phyloP scores from a whole-genome alignment of 805 yeast genomes.

The Kluyveromyces starmeri region DNA sequence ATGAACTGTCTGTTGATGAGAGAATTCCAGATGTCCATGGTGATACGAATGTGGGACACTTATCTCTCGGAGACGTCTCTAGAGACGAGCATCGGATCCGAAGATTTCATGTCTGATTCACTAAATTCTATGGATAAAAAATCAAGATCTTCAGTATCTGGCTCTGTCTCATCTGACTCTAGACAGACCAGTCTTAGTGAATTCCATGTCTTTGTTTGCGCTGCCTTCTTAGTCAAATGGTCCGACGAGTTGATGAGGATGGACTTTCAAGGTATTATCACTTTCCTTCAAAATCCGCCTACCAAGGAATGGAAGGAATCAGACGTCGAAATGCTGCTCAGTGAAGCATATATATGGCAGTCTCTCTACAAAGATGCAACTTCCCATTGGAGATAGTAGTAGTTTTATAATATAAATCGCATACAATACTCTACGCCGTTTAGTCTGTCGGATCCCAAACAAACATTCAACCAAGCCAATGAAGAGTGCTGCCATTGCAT shows the following conservation, averaged over 20 bases:
- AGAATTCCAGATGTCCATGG: constrained; percentile 68
- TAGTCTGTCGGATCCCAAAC: too few relatives aligned
- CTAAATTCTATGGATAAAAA: constrained; percentile 11
- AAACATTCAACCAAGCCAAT: too few relatives aligned
- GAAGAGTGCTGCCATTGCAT: too few relatives aligned
- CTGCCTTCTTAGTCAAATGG: constrained; percentile 89
- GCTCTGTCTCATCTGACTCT: constrained; percentile 4
- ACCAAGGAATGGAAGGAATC: constrained; percentile 78
- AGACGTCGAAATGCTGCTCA: constrained; percentile 82
- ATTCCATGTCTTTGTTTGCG: constrained; percentile 95
- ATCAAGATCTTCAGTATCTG: neutral
- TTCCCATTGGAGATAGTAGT: constrained; percentile 65
- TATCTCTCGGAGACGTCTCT: constrained; percentile 64
- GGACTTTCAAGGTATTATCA: constrained; percentile 93
- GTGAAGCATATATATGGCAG: constrained; percentile 98
- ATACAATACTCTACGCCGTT: too few relatives aligned
- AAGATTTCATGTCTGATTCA: constrained; percentile 1
- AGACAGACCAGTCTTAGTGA: constrained; percentile 45
- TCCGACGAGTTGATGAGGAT: constrained; percentile 63
- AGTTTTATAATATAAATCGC: too few relatives aligned
- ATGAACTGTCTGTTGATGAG: constrained; percentile 97
- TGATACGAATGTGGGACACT: constrained; percentile 97
- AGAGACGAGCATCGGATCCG: constrained; percentile 15
- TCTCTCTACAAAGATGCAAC: constrained; percentile 80
- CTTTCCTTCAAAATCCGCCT: constrained; percentile 86